phyloP scores from a whole-genome alignment of 2,329 filamentous ascomycete species.

The Colletotrichum liaoningense region DNA sequence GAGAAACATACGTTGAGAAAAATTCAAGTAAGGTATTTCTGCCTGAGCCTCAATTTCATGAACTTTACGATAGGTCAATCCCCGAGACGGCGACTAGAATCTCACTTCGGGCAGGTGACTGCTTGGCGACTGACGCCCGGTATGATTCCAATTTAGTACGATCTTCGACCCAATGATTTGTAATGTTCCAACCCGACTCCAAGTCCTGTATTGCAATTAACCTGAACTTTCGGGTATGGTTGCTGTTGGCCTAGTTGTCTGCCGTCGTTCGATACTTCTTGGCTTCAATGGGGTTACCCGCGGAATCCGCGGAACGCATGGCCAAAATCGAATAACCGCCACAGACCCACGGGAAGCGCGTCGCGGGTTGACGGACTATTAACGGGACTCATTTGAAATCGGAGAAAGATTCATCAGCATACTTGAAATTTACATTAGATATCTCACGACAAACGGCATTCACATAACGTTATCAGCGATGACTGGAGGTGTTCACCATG shows the following conservation, averaged over 20 bases:
- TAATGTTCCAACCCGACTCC: background rate
- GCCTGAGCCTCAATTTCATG: too few relatives aligned
- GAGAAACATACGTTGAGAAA: too few relatives aligned
- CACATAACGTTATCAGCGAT: background rate
- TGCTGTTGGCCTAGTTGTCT: background rate
- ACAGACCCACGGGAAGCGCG: background rate
- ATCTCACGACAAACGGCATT: background rate
- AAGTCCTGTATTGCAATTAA: background rate
- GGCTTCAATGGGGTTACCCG: background rate
- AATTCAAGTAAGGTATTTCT: too few relatives aligned
- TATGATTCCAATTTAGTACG: too few relatives aligned
- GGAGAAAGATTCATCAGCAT: background rate
- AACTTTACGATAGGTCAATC: too few relatives aligned
- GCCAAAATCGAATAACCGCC: background rate
- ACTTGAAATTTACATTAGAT: background rate
- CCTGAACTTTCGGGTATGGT: background rate
- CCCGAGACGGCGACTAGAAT: too few relatives aligned
- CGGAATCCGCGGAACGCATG: background rate
- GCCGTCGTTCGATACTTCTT: background rate
- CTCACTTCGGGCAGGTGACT: too few relatives aligned
- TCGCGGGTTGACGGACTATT: background rate
- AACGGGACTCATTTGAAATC: background rate
- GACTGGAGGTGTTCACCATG: too few relatives aligned
- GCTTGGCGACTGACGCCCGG: too few relatives aligned
- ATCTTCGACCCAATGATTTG: background rate